Evolutionary conservation across 768 basidiomycete genomes (phyloP).

Genomic region (Xanthoconium stramineum): DNA sequence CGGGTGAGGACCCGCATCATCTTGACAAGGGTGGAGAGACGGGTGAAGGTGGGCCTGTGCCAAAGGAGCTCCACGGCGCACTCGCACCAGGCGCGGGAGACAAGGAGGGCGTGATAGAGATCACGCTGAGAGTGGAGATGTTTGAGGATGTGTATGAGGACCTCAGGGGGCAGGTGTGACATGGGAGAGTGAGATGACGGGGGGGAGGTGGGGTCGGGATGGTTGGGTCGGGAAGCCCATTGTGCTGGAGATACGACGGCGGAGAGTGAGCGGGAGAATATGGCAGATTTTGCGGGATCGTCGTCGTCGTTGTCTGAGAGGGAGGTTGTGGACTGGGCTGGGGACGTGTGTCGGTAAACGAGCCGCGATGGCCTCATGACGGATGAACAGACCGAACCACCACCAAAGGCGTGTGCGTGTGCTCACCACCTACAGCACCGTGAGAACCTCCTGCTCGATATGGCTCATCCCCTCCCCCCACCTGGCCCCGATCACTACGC

Average conservation of each 20-base stretch:
- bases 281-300: constrained; percentile 51
- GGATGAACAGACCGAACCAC: neutral
- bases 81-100: constrained; percentile 92
- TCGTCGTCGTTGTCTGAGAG: constrained; percentile 73
- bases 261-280: constrained; percentile 35
- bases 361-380: constrained; percentile 32
- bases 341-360: constrained; percentile 42
- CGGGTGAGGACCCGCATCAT: constrained; percentile 70
- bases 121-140: constrained; percentile 74
- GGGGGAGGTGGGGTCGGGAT: constrained; percentile 29
- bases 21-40: constrained; percentile 66
- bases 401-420: neutral
- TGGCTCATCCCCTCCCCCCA: constrained; percentile 43
- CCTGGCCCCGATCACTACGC: constrained; percentile 64
- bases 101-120: constrained; percentile 70
- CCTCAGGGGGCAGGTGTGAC: constrained; percentile 77
- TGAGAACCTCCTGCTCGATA: constrained; percentile 22
- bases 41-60: constrained; percentile 82
- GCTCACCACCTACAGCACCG: neutral
- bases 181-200: constrained; percentile 50
- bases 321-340: constrained; percentile 72
- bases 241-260: constrained; percentile 61
- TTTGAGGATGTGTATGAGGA: constrained; percentile 89
- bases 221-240: constrained; percentile 44
- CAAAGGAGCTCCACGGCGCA: constrained; percentile 94